Evolutionary conservation across 1,139 yeast species (phyloP).

Genomic region (Meyerozyma carpophila): DNA sequence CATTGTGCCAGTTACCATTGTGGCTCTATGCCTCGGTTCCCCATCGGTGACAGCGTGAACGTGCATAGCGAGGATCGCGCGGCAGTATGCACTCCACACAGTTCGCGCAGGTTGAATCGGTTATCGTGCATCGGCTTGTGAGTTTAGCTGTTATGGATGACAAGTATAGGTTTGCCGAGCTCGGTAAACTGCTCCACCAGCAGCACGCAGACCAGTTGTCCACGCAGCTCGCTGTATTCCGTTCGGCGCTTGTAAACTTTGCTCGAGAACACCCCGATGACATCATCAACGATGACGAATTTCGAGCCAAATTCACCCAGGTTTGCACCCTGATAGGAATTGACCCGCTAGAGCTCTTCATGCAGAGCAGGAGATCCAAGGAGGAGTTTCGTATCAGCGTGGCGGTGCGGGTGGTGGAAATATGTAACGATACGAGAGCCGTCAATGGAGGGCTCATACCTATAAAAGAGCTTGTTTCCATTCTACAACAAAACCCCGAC

Average conservation of each 20-base stretch:
- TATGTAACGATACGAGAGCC: slow-evolving; percentile 64
- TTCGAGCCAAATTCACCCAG: slow-evolving; percentile 64
- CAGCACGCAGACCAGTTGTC: slow-evolving; percentile 47
- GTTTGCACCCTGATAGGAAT: slow-evolving; percentile 77
- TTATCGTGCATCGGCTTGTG: too few species aligned
- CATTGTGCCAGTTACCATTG: too few species aligned
- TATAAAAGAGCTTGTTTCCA: slow-evolving; percentile 48
- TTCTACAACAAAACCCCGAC: slow-evolving; percentile 20
- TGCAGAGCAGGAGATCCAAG: slow-evolving; percentile 11
- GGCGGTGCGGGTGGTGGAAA: slow-evolving; percentile 67
- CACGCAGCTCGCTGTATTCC: slow-evolving; percentile 57
- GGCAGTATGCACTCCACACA: too few species aligned
- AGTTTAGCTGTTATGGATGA: slow-evolving; percentile 3
- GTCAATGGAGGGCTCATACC: slow-evolving; percentile 78
- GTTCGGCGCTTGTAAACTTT: slow-evolving; percentile 54
- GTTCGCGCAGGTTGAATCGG: too few species aligned
- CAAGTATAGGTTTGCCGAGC: slow-evolving; percentile 15
- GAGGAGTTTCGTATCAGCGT: slow-evolving; percentile 57
- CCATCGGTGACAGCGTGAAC: too few species aligned
- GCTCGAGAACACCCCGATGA: slow-evolving; percentile 62
- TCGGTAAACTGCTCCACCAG: slow-evolving; percentile 21
- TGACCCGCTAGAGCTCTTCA: slow-evolving; percentile 64
- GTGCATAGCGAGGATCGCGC: too few species aligned
- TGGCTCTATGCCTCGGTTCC: too few species aligned
- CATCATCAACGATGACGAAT: slow-evolving; percentile 57